These are phyloP conservation scores for Lentinus polychrous DNA, from an alignment of 1,284 basidiomycete species.

Conservation along the genomic window DNA sequence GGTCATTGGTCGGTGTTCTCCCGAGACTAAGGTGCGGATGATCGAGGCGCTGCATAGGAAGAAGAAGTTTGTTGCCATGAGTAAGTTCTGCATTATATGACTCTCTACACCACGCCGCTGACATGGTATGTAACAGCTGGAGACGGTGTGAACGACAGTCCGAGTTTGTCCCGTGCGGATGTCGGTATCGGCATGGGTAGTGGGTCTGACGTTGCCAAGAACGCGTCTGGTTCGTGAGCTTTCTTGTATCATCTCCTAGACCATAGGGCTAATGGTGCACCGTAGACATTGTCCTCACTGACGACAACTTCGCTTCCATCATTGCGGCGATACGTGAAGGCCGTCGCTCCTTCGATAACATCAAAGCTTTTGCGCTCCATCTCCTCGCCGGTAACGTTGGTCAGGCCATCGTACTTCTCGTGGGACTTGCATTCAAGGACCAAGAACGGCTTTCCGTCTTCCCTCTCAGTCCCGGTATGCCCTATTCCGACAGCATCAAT, in stretches of 20 bases:
- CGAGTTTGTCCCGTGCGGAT: conserved; percentile 94
- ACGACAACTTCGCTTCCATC: conserved; percentile 96
- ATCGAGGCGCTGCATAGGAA: conserved; percentile 93
- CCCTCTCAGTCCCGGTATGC: conserved; percentile 64
- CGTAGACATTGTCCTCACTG: conserved; percentile 95
- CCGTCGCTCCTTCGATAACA: conserved; percentile 98
- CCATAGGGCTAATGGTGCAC: too few relatives aligned
- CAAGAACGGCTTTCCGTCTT: conserved; percentile 49
- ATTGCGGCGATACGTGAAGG: conserved; percentile 94
- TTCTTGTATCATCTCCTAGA: too few relatives aligned
- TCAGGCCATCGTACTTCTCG: conserved; percentile 51
- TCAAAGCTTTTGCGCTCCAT: conserved; percentile 95
- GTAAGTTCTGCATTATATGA: too few relatives aligned
- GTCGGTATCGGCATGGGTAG: conserved; percentile 99
- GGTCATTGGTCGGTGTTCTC: conserved; percentile 52
- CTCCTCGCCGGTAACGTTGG: conserved; percentile 54
- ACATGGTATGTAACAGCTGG: too few relatives aligned
- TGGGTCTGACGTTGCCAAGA: conserved; percentile 97
- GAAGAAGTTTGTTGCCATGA: conserved; percentile 97
- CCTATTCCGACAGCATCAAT: too few relatives aligned
- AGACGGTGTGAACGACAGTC: conserved; percentile 96
- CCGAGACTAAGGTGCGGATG: conserved; percentile 76
- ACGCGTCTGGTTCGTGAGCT: too few relatives aligned
- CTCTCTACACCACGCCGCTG: too few relatives aligned
- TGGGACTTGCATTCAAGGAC: conserved; percentile 66